Evolutionary conservation across 345 rosid species (phyloP).

Genomic region (Rhodamnia rubescens): DNA sequence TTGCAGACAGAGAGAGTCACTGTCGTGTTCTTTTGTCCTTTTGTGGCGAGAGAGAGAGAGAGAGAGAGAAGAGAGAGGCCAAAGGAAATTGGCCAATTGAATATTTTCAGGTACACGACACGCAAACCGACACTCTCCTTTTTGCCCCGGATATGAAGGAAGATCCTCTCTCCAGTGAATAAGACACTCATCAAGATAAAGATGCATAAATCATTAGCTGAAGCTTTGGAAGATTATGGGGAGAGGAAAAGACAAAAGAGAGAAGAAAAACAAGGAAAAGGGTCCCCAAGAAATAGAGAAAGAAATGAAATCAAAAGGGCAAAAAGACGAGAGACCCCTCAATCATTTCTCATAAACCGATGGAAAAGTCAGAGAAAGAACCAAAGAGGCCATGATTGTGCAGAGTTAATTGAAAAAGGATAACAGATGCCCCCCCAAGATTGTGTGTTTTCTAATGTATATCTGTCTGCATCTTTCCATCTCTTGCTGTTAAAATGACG

Average conservation of each 20-base stretch:
- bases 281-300: neutral
- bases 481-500: neutral
- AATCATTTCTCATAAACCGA: neutral
- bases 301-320: neutral
- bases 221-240: constrained; percentile 1
- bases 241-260: neutral
- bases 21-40: neutral
- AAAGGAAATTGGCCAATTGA: neutral
- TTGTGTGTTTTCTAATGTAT: neutral
- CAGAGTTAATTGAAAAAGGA: neutral
- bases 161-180: constrained; percentile 2
- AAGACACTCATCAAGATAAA: constrained; percentile 3
- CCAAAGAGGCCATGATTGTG: neutral
- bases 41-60: neutral
- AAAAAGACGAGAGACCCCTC: neutral
- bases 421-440: neutral
- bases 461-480: neutral
- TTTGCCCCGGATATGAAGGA: constrained; percentile 13
- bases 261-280: neutral
- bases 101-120: constrained; percentile 18
- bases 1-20: neutral
- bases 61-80: neutral
- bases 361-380: neutral
- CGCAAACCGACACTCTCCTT: constrained; percentile 9
- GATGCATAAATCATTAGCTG: constrained; percentile 1